These are phyloP conservation scores for Apiospora koreana DNA, from an alignment of 2,329 filamentous ascomycete species.

Conservation along the genomic window DNA sequence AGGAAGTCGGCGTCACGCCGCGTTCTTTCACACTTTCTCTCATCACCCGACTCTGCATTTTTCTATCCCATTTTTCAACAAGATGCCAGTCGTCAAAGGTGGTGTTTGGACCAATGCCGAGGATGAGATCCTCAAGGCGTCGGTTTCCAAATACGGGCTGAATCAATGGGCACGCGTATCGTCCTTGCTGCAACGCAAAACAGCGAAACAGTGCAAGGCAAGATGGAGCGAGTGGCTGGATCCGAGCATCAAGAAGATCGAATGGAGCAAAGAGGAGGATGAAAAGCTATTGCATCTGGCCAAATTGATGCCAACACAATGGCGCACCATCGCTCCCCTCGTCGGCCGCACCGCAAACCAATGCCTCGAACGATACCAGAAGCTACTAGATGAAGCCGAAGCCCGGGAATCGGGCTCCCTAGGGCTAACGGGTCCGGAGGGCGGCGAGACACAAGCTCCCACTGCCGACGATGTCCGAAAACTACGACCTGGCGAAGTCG, in stretches of 20 bases:
- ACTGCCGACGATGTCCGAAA: slow-evolving; percentile 90
- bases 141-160: slow-evolving; percentile 90
- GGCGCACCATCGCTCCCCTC: slow-evolving; percentile 96
- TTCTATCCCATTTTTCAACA: slow-evolving; percentile 20
- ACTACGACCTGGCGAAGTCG: slow-evolving; percentile 87
- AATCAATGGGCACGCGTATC: slow-evolving; percentile 99
- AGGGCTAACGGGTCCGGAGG: slow-evolving; percentile 80
- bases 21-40: neutral
- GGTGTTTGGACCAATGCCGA: slow-evolving; percentile 70
- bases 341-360: slow-evolving; percentile 96
- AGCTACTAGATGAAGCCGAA: slow-evolving; percentile 93
- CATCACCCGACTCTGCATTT: neutral
- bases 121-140: slow-evolving; percentile 97
- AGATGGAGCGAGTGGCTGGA: slow-evolving; percentile 99
- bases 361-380: slow-evolving; percentile 95
- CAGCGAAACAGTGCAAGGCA: slow-evolving; percentile 98
- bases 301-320: slow-evolving; percentile 98
- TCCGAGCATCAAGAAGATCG: slow-evolving; percentile 95
- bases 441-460: slow-evolving; percentile 83
- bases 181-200: slow-evolving; percentile 94
- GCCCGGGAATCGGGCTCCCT: slow-evolving; percentile 80
- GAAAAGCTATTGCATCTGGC: slow-evolving; percentile 95
- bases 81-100: slow-evolving; percentile 73
- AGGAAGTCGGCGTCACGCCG: slow-evolving; percentile 8
- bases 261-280: slow-evolving; percentile 98